Evolutionary conservation across 2,329 filamentous ascomycete species (phyloP), one percentile per base, ranked within the genome.

Genomic region (Trematosphaeria pertusa): DNA sequence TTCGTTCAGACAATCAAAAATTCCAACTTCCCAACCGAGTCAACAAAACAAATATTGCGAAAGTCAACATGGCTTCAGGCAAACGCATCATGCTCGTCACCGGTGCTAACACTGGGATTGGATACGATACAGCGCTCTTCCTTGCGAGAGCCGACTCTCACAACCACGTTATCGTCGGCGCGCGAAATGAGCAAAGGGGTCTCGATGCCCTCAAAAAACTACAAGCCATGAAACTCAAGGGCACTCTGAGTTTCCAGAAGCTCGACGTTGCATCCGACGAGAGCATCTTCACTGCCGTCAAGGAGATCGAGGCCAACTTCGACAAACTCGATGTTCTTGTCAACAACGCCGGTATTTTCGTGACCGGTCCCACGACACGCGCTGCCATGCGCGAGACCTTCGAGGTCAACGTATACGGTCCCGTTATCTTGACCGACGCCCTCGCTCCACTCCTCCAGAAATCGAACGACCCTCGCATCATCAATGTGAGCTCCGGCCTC

Each of bases 401-500:
- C 22, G 62, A 75, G 21, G 71, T 69, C 19, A 74, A 75, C 42
- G 69, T 73, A 19, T 65, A 61, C 10, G 70, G 70, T 2, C 56
- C 69, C 1, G 62, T 62, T 0, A 24, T 73, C 10, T 44, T 76
- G 2, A 66, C 67, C 1, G 50, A 67, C 19, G 56, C 61, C 0
- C 56, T 74, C 17, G 31, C 61, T 5, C 72, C 71, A 1, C 56
- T 75, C 0, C 51, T 76, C 12, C 59, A 63, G 5, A 59, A 60
- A 18, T 71, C 70, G 2, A 42, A 54, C 9, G 31, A 62, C 52
- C 22, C 66, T 37, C 52, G 52, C 24, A 51, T 72, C 32, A 68
- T 76, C 54, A 73, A 73, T 37, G 63, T 75, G 3, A 62, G 59
- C 12, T 68, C 64, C 9, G 54, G 44, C 2, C 54, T 70, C 5